Base-by-base conservation (phyloP, 768 basidiomycete species). In the Neoboletus magnificus region DNA sequence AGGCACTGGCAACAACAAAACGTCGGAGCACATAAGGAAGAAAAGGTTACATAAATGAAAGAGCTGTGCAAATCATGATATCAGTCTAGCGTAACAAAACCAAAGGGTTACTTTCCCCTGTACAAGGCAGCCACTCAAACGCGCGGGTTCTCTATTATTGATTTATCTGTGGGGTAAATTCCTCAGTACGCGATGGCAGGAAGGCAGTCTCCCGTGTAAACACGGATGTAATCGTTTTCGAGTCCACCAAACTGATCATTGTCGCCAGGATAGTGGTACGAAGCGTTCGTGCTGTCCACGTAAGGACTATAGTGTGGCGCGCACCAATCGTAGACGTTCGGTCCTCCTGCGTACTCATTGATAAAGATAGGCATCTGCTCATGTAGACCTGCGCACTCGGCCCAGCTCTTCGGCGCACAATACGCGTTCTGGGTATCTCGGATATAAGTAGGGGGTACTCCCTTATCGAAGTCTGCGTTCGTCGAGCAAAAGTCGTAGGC, bases 281-380 rank as follows among this genome's bases (percentile, higher is more conserved):
- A 25, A 9, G 47, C 20, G 39, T 52, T 41, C 1, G 44, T n/a
- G 27, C 20, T 20, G 16, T 58, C 58, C 15, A 44, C 27, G 45
- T 54, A 66, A 18, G 52, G 32, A 22, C 16, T 22, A n/a, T 68
- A 64, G 52, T 58, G 46, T 1, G 64, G 54, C n/a, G 58, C 42
- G 20, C 58, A 71, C 69, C 69, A 70, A 37, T 66, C 64, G 27
- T 67, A 69, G 16, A 58, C 29, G 43, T 51, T 36, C 29, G 58
- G 29, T 1, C 47, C 2, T 0, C 58, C 62, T 9, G 56, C 64
- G 20, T 61, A 68, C 32, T 70, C 62, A 25, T 70, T 71, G 54
- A 70, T 58, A 23, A 70, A 72, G 33, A 68, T 58, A 10, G 70
- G 70, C 48, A 65, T 61, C 29, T 64, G 61, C 33, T 58, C 58